Conservation (phyloP, 257 asterid species). For the Linderniella brevidens region DNA sequence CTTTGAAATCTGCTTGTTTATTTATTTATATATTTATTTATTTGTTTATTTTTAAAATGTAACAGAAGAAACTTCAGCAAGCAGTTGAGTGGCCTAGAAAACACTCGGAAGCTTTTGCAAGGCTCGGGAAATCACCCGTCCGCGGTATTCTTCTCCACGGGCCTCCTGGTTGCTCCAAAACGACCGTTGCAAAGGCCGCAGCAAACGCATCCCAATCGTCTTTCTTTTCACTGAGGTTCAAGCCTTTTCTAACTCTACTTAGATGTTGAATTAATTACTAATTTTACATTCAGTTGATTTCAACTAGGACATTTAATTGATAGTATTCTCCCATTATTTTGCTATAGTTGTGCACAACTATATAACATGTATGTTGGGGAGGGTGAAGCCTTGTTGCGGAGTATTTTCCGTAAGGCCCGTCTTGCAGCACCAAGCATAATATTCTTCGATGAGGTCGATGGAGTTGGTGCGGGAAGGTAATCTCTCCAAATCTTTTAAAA, state of each 20-base stretch:
- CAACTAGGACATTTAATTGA: not conserved
- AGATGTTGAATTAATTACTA: not conserved
- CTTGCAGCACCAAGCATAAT: conserved; percentile 97
- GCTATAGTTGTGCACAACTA: conserved; percentile 75
- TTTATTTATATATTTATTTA: conserved; percentile 9
- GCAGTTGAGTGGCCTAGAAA: conserved; percentile 98
- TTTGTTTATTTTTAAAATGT: conserved; percentile 10
- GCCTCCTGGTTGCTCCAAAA: conserved; percentile 98
- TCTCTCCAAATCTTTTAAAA: not conserved
- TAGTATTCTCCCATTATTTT: conserved; percentile 3
- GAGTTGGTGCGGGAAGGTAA: conserved; percentile 77
- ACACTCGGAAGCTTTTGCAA: conserved; percentile 47
- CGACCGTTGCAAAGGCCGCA: conserved; percentile 94
- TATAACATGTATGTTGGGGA: conserved; percentile 95
- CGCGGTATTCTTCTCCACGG: conserved; percentile 95
- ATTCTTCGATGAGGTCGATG: conserved; percentile 91
- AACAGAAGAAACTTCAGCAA: conserved; percentile 90
- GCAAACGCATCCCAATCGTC: conserved; percentile 94
- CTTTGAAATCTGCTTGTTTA: not conserved
- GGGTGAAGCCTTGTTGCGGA: conserved; percentile 88
- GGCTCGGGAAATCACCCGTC: conserved; percentile 68
- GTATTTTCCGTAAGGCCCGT: conserved; percentile 76
- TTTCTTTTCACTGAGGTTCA: conserved; percentile 83
- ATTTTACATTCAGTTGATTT: not conserved
- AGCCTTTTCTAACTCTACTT: conserved; percentile 3